These are phyloP conservation scores for Odontarrhena argentea DNA, from an alignment of 345 rosid genomes.

Conservation along the genomic window DNA sequence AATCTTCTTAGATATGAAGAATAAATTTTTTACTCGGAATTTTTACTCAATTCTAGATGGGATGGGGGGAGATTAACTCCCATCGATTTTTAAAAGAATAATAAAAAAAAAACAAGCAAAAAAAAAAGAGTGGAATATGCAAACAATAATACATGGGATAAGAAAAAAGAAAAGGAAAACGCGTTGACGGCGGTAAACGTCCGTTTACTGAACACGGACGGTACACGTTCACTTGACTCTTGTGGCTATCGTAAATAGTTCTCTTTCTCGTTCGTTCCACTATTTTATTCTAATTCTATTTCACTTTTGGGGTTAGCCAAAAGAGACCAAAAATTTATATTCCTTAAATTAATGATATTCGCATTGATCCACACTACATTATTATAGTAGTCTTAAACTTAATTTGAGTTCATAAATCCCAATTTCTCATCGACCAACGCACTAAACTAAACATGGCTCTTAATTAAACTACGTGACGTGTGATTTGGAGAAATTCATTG, in stretches of 20 bases:
- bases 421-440: conserved; percentile 7
- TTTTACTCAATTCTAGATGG: too few species aligned
- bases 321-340: not conserved
- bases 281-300: conserved; percentile 27
- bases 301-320: not conserved
- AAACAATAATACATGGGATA: not conserved
- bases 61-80: too few species aligned
- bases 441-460: conserved; percentile 1
- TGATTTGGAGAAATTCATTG: not conserved
- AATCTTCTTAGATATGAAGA: too few species aligned
- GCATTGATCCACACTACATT: conserved; percentile 1
- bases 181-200: conserved; percentile 38
- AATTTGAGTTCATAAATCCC: conserved; percentile 2
- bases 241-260: conserved; percentile 19
- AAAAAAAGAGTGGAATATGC: conserved; percentile 7
- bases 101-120: too few species aligned
- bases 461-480: conserved; percentile 21
- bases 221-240: conserved; percentile 27
- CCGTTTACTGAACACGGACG: conserved; percentile 31
- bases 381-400: not conserved
- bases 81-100: too few species aligned
- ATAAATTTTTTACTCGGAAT: too few species aligned
- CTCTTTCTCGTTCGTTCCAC: conserved; percentile 23
- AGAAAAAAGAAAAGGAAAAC: conserved; percentile 28
- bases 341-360: conserved; percentile 9